phyloP scores from a whole-genome alignment of 306 rosid genomes.

The Lathyrus tuberosus region DNA sequence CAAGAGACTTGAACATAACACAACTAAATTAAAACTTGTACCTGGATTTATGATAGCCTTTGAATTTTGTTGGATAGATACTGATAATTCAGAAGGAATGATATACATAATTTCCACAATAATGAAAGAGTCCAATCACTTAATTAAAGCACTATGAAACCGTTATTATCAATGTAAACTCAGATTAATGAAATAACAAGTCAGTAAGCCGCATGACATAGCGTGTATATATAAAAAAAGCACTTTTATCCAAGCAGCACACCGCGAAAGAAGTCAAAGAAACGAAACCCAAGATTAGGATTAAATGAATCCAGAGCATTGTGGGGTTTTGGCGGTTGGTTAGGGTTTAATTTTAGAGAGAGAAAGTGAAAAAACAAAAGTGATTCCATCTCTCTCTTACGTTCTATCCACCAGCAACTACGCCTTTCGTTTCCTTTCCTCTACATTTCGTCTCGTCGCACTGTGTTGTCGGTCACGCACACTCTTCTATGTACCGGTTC shows the following conservation, averaged over 20 bases:
- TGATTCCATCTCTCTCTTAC: not conserved
- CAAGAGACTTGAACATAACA: not conserved
- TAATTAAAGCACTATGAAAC: not conserved
- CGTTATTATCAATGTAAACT: not conserved
- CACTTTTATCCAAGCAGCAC: no score
- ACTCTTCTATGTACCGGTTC: conserved; percentile 27
- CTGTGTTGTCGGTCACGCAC: conserved; percentile 36
- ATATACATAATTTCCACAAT: not conserved
- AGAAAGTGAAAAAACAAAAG: not conserved
- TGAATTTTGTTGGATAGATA: no score
- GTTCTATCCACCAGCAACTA: conserved; percentile 33
- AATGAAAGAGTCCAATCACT: not conserved
- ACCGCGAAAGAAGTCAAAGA: not conserved
- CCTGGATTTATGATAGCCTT: not conserved
- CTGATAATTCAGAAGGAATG: no score
- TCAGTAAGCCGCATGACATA: no score
- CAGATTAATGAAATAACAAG: no score
- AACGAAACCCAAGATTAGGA: not conserved
- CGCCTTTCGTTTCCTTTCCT: conserved; percentile 23
- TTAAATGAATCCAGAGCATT: conserved; percentile 37
- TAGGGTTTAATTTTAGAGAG: conserved; percentile 46
- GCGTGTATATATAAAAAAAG: no score
- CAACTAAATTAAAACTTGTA: not conserved
- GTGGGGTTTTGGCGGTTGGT: conserved; percentile 61
- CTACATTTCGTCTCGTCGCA: conserved; percentile 25